Evolutionary conservation across 2,329 filamentous ascomycete genomes (phyloP).

Genomic region (Xylariales sp.): DNA sequence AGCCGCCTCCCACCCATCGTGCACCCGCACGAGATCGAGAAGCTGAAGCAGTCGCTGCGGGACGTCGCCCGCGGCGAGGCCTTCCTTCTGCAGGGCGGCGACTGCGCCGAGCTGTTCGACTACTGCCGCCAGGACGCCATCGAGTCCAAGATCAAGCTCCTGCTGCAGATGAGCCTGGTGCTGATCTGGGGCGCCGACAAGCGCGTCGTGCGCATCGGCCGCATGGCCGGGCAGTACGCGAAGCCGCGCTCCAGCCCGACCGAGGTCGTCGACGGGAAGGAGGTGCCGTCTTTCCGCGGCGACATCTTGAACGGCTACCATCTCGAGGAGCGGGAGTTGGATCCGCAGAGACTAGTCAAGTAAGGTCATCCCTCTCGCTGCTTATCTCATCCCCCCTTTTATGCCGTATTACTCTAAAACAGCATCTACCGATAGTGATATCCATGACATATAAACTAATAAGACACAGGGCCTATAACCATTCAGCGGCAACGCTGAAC

Average conservation of each 20-base stretch:
- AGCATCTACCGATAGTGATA: too few relatives aligned
- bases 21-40: constrained; percentile 81
- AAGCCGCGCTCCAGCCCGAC: constrained; percentile 92
- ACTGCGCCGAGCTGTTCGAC: constrained; percentile 97
- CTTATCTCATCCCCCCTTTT: background rate
- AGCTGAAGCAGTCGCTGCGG: constrained; percentile 79
- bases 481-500: constrained; percentile 94
- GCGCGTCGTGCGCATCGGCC: constrained; percentile 91
- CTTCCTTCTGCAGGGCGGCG: constrained; percentile 94
- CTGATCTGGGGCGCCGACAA: constrained; percentile 87
- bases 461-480: constrained; percentile 82
- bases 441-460: constrained; percentile 26
- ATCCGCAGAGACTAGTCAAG: constrained; percentile 84
- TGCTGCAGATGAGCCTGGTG: constrained; percentile 96
- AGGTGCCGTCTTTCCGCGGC: constrained; percentile 90
- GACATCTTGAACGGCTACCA: constrained; percentile 95
- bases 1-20: constrained; percentile 79
- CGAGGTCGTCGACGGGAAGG: constrained; percentile 81
- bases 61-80: constrained; percentile 92
- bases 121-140: constrained; percentile 93
- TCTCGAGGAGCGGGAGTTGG: constrained; percentile 78
- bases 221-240: constrained; percentile 97
- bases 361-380: constrained; percentile 48
- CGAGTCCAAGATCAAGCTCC: constrained; percentile 94
- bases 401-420: background rate